Percentiles rank a stretch among this genome's conserved stretches.
These are phyloP conservation scores for Dendrobium chrysotoxum DNA, from an alignment of 106 monocot species.

Conservation along the genomic window DNA sequence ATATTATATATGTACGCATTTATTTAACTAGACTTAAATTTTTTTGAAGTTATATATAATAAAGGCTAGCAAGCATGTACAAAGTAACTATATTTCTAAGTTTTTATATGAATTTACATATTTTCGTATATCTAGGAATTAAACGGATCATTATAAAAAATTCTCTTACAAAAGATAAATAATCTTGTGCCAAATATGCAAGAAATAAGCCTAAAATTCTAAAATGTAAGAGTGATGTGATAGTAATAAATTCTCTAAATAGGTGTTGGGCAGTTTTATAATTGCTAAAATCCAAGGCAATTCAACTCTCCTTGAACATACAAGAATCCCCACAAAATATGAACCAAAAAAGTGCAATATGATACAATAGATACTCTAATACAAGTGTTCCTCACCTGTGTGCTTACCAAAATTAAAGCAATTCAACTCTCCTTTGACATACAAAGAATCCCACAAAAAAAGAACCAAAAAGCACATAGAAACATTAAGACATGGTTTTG, in stretches of 20 bases:
- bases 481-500: neutral
- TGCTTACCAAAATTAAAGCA: neutral
- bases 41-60: no score
- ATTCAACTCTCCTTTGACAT: neutral
- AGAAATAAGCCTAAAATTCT: neutral
- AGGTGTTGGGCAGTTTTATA: no score
- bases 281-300: neutral
- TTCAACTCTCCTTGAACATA: neutral
- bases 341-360: neutral
- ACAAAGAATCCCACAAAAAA: neutral
- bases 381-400: neutral
- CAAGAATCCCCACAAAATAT: neutral
- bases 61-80: neutral
- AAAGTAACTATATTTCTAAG: neutral
- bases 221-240: no score
- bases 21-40: no score
- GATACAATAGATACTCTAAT: neutral
- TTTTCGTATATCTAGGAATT: neutral
- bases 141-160: neutral
- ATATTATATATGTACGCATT: no score
- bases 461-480: neutral
- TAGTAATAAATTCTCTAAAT: no score
- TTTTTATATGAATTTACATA: neutral
- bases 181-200: neutral
- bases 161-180: neutral